phyloP scores from a whole-genome alignment of 306 rosid species.

The Castanea crenata region DNA sequence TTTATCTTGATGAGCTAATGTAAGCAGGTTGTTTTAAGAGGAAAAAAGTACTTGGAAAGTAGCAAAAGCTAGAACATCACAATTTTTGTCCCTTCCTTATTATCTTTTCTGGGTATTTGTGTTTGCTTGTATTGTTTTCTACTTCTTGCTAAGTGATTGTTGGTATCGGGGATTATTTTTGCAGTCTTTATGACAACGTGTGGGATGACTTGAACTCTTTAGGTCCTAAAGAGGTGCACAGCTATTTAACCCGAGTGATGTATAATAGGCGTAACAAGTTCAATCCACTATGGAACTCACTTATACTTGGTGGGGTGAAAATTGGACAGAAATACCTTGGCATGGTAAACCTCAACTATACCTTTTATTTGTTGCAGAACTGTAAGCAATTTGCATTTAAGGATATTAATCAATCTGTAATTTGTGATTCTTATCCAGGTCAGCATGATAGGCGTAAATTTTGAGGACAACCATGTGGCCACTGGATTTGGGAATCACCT shows the following conservation, averaged over 20 bases:
- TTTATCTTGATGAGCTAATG: constrained; percentile 82
- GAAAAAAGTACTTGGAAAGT: not conserved
- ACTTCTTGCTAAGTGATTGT: not conserved
- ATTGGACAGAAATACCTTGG: constrained; percentile 62
- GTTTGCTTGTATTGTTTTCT: not conserved
- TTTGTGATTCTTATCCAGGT: too few relatives aligned
- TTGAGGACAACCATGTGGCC: too few relatives aligned
- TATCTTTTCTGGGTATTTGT: not conserved
- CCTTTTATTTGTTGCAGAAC: too few relatives aligned
- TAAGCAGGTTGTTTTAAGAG: constrained; percentile 29
- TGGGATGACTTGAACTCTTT: constrained; percentile 46
- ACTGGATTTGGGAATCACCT: too few relatives aligned
- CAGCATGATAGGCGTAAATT: too few relatives aligned
- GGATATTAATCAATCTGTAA: too few relatives aligned
- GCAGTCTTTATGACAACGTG: constrained; percentile 81
- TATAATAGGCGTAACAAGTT: constrained; percentile 65
- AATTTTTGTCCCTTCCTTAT: too few relatives aligned
- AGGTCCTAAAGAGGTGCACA: constrained; percentile 45
- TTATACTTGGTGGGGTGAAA: constrained; percentile 61
- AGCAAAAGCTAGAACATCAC: too few relatives aligned
- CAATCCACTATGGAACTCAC: constrained; percentile 60
- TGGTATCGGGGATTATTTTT: constrained; percentile 15
- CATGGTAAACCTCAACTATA: constrained; percentile 45
- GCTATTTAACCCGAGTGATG: constrained; percentile 59
- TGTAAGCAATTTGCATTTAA: too few relatives aligned